Percentiles rank a stretch among this genome's conserved stretches.
Evolutionary conservation across 345 rosid species (phyloP).

Genomic region (Linum usitatissimum): DNA sequence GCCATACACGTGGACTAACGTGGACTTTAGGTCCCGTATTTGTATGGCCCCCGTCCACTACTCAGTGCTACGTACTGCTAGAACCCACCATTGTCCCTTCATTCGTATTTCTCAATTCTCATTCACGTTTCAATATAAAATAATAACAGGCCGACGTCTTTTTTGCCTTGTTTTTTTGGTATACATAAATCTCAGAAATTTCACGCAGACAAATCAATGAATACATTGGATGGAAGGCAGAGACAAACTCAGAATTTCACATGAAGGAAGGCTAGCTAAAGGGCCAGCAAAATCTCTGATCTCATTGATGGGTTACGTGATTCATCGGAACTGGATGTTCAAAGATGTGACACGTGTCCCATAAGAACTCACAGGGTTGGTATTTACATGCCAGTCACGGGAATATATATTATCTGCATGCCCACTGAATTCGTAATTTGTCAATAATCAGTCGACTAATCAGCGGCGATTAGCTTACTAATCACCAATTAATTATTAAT

Average conservation of each 20-base stretch:
- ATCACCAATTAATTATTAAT: conserved; percentile 4
- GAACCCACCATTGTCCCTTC: too few relatives aligned
- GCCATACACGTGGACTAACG: conserved; percentile 14
- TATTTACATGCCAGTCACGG: conserved; percentile 34
- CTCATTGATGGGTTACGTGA: not conserved
- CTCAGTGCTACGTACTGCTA: not conserved
- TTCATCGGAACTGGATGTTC: not conserved
- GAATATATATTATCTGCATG: conserved; percentile 6
- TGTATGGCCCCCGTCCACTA: conserved; percentile 1
- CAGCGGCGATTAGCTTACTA: not conserved
- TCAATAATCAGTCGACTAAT: too few relatives aligned
- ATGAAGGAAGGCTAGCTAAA: conserved; percentile 6
- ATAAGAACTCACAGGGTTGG: conserved; percentile 46
- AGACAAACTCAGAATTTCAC: conserved; percentile 16
- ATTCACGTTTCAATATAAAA: not conserved
- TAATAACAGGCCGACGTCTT: too few relatives aligned
- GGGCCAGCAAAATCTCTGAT: too few relatives aligned
- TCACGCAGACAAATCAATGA: too few relatives aligned
- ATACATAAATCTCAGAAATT: too few relatives aligned
- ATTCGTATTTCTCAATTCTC: not conserved
- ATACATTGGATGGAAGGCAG: too few relatives aligned
- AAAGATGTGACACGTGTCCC: conserved; percentile 33
- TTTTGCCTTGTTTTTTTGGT: too few relatives aligned
- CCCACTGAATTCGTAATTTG: too few relatives aligned
- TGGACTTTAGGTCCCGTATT: not conserved